Conservation (phyloP, 768 basidiomycete species). For the Rubroboletus satanas region DNA sequence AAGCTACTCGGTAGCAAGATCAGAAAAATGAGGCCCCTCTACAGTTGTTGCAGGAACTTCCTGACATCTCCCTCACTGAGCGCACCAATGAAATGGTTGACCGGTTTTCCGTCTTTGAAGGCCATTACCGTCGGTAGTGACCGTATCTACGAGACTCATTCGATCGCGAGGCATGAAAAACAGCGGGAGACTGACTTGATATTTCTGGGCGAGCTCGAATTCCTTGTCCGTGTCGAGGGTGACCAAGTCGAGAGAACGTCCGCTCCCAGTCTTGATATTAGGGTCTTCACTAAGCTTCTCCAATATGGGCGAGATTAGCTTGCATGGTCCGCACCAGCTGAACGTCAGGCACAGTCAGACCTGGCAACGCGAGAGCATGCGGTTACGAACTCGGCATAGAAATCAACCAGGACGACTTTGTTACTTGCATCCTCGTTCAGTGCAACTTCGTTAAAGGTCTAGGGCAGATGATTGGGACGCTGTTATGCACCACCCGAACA, state of each 20-base stretch:
- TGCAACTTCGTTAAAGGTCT: conserved; percentile 36
- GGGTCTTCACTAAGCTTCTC: conserved; percentile 51
- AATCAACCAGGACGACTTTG: conserved; percentile 68
- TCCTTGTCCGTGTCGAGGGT: conserved; percentile 64
- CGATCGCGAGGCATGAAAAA: background rate
- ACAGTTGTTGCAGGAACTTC: conserved; percentile 43
- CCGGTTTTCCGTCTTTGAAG: conserved; percentile 58
- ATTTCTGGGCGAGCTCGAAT: conserved; percentile 45
- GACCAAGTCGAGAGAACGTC: conserved; percentile 62
- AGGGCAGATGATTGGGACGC: background rate
- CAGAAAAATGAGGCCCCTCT: conserved; percentile 1
- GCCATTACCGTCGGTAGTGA: conserved; percentile 79
- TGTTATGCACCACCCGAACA: background rate
- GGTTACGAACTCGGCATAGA: conserved; percentile 70
- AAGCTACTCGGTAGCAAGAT: background rate
- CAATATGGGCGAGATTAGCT: conserved; percentile 64
- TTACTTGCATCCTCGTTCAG: conserved; percentile 36
- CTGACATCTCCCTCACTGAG: conserved; percentile 42
- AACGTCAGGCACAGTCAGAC: conserved; percentile 1
- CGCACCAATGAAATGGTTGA: conserved; percentile 64
- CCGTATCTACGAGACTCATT: conserved; percentile 46
- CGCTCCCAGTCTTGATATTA: conserved; percentile 45
- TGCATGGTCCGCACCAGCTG: conserved; percentile 83
- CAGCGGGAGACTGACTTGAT: conserved; percentile 35
- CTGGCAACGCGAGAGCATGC: background rate